phyloP scores from a whole-genome alignment of 2,329 filamentous ascomycete species.

The Aspergillus sp. region DNA sequence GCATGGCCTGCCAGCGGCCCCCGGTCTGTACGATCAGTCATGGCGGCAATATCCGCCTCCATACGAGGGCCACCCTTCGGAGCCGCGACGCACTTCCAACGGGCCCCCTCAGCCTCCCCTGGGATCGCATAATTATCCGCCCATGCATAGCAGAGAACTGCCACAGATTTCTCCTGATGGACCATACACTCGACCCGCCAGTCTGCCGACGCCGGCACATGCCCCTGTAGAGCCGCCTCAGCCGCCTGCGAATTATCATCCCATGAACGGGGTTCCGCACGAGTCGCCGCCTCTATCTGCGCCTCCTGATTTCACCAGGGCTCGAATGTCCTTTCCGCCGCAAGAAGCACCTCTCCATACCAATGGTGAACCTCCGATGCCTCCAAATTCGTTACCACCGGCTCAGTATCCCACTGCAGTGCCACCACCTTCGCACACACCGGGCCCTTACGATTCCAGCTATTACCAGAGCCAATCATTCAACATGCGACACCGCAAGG shows the following conservation, averaged over 20 bases:
- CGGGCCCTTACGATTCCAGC: conserved; percentile 36
- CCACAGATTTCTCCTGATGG: conserved; percentile 40
- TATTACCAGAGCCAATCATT: conserved; percentile 38
- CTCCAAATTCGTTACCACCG: conserved; percentile 37
- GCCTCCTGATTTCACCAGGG: conserved; percentile 36
- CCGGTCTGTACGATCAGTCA: conserved; percentile 36
- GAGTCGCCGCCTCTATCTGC: conserved; percentile 38
- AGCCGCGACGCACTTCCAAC: conserved; percentile 36
- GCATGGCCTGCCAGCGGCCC: conserved; percentile 32
- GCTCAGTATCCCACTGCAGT: conserved; percentile 34
- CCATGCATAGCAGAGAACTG: conserved; percentile 39
- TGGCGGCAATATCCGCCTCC: conserved; percentile 38
- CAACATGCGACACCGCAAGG: conserved; percentile 43
- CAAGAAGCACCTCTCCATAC: conserved; percentile 30
- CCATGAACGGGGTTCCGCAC: conserved; percentile 40
- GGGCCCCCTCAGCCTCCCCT: conserved; percentile 31
- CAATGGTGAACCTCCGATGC: conserved; percentile 36
- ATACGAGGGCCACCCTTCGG: conserved; percentile 35
- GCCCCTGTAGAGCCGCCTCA: conserved; percentile 33
- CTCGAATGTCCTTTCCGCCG: conserved; percentile 38
- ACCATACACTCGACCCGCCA: conserved; percentile 39
- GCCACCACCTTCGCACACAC: conserved; percentile 33
- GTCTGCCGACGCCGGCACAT: conserved; percentile 36
- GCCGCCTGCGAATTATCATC: conserved; percentile 35
- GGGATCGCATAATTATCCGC: conserved; percentile 35